Percentiles rank a stretch among this genome's conserved stretches.
These are phyloP conservation scores for Recurvomyces mirabilis DNA, from an alignment of 495 filamentous ascomycete genomes.

Conservation along the genomic window DNA sequence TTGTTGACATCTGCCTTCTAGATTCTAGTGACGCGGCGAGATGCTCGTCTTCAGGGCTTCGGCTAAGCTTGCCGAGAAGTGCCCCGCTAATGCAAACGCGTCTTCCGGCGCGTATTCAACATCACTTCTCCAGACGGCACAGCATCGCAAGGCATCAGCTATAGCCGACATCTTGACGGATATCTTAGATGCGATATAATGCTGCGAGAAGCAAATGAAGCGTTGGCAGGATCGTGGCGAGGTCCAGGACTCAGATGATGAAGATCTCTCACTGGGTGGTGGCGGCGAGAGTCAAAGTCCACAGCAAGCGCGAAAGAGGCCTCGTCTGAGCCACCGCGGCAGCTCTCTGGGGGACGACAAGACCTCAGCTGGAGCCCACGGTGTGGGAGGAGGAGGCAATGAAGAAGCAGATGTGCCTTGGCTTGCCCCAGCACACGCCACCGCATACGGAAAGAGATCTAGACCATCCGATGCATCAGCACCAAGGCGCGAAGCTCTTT, in stretches of 20 bases:
- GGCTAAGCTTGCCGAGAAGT: neutral
- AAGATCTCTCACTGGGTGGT: conserved; percentile 12
- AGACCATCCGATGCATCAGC: neutral
- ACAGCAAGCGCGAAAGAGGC: conserved; percentile 7
- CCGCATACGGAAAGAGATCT: neutral
- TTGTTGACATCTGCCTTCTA: too few species aligned
- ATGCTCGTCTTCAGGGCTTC: too few species aligned
- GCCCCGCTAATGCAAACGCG: conserved; percentile 4
- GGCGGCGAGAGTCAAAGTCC: conserved; percentile 8
- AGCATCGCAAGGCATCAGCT: neutral
- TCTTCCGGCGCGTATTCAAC: conserved; percentile 4
- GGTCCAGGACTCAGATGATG: conserved; percentile 26
- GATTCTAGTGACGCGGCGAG: too few species aligned
- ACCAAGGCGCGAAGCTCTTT: neutral
- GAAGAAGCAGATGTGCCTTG: too few species aligned
- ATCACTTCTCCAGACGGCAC: neutral
- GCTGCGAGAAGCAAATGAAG: conserved; percentile 10
- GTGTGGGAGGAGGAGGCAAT: too few species aligned
- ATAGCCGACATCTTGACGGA: neutral
- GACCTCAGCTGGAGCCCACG: too few species aligned
- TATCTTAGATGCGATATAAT: neutral
- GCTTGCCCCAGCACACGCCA: neutral
- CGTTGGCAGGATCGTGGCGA: conserved; percentile 21
- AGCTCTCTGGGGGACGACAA: too few species aligned
- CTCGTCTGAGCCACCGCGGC: too few species aligned